A percentile compares a stretch with the other conserved stretches of the same genome.
phyloP scores from a whole-genome alignment of 2,329 filamentous ascomycete species.

The Xylariaceae sp. region DNA sequence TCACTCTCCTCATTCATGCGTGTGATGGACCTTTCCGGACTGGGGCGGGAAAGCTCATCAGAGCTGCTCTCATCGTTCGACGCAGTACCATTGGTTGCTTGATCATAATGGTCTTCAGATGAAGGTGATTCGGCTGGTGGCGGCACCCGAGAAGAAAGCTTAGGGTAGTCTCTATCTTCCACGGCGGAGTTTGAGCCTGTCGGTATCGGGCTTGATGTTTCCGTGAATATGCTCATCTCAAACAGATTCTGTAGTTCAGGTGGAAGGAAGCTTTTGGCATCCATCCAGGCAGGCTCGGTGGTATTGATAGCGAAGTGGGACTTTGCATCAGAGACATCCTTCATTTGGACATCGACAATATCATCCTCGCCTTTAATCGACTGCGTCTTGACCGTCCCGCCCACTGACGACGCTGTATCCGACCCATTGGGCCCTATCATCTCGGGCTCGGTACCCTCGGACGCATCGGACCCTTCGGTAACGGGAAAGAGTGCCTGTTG shows the following conservation, averaged over 20 bases:
- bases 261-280: constrained; percentile 53
- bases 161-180: constrained; percentile 53
- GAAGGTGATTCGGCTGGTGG: constrained; percentile 35
- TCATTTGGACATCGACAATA: constrained; percentile 85
- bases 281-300: constrained; percentile 48
- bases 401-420: constrained; percentile 54
- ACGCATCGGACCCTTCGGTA: constrained; percentile 39
- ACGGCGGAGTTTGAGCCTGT: constrained; percentile 63
- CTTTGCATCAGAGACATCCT: constrained; percentile 46
- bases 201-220: constrained; percentile 55
- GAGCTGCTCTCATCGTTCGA: constrained; percentile 50
- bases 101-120: constrained; percentile 43
- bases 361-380: constrained; percentile 87
- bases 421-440: constrained; percentile 60
- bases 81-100: constrained; percentile 42
- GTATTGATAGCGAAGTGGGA: constrained; percentile 36
- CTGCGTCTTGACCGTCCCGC: constrained; percentile 65
- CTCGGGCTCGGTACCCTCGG: constrained; percentile 60
- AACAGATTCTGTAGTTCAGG: constrained; percentile 67
- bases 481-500: constrained; percentile 60
- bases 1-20: constrained; percentile 57
- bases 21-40: constrained; percentile 35
- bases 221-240: constrained; percentile 62
- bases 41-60: constrained; percentile 38
- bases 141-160: constrained; percentile 39